Evolutionary conservation across 177 flowering plant genomes (phyloP).

Genomic region (Vitis hybrid): DNA sequence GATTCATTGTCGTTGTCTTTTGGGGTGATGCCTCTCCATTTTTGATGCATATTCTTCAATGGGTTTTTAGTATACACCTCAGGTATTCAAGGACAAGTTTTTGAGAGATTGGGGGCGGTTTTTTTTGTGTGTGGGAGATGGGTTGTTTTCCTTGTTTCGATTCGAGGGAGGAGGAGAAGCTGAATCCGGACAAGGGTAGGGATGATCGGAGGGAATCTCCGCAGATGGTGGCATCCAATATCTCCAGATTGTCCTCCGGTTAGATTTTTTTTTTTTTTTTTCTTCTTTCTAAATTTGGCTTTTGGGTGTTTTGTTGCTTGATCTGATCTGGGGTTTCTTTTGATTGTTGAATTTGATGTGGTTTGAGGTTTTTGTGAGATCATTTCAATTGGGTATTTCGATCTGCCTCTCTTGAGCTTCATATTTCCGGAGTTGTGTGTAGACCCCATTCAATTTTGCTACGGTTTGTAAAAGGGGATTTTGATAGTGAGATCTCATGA

Average conservation of each 20-base stretch:
- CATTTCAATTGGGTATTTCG: neutral
- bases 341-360: neutral
- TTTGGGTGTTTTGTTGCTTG: constrained; percentile 17
- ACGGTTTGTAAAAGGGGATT: neutral
- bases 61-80: too few relatives aligned
- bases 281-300: neutral
- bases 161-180: constrained; percentile 74
- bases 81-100: too few relatives aligned
- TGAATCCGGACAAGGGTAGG: constrained; percentile 47
- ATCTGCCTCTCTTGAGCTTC: neutral
- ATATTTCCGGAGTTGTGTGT: neutral
- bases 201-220: constrained; percentile 45
- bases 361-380: neutral
- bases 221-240: constrained; percentile 41
- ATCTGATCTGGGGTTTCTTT: constrained; percentile 43
- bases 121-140: constrained; percentile 40
- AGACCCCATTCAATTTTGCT: constrained; percentile 6
- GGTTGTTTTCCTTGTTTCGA: constrained; percentile 96
- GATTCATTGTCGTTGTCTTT: too few relatives aligned
- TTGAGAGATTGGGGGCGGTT: too few relatives aligned
- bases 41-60: too few relatives aligned
- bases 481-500: constrained; percentile 4
- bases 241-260: constrained; percentile 84
- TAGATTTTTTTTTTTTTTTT: constrained; percentile 20
- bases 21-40: too few relatives aligned